Evolutionary conservation across 371 early-diverging fungal genomes (phyloP), one percentile per base, ranked within the genome.

Genomic region (Rhizopus delemar): DNA sequence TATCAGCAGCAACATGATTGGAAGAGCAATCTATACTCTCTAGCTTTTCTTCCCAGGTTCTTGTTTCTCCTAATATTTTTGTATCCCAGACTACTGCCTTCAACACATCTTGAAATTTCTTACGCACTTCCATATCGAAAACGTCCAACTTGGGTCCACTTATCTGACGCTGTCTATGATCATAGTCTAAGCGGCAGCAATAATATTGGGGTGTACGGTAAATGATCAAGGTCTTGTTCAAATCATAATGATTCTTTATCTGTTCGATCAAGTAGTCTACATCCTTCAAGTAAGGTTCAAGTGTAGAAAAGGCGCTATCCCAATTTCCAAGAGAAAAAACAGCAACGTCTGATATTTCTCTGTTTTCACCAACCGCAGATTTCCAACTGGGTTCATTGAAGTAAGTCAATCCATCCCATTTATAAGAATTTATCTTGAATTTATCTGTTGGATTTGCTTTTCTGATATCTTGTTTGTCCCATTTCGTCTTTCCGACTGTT

Each of bases 171-270:
- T 68, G 52, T 28, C 75, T 66, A 12, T 52, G 50, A 9, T 73
- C 60, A 1, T 28, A 29, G 46, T 81, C 84, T 0, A 73, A 62
- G 38, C 80, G 76, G 45, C 84, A 83, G 60, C 84, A 83, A 56
- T 70, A 81, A 50, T 80, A 78, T 57, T 83, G 84, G 0, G 80
- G 71, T 3, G 84, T 73, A 22, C 84, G 80, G 43, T 81, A 74
- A 3, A 80, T 56, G 16, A 83, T 68, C 33, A 45, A 35, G 2
- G 73, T 72, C 32, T 51, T 55, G 11, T 45, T 53, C 5, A 56
- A 46, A 6, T 67, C 48, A 51, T 81, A 80, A n/a, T 64, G 63
- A 11, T 45, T 41, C 15, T 64, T 56, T 35, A 80, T 57, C 13
- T 62, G 66, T 0, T 52, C 43, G n/a, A 75, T 53, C 12, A 83